Conservation (phyloP, 129 eudicot genomes). For the Sambucus nigra region DNA sequence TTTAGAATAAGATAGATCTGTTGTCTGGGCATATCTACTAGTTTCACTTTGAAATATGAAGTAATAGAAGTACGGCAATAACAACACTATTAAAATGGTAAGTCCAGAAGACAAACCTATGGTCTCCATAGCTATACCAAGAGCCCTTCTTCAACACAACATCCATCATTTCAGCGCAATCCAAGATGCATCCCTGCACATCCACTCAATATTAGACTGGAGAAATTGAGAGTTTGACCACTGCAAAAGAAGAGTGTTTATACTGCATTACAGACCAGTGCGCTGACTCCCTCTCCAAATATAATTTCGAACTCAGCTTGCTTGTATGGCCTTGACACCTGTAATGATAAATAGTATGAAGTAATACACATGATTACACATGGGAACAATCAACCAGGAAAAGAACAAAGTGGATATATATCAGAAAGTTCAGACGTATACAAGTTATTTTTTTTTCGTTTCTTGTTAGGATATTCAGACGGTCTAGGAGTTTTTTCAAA, state of each 20-base stretch:
- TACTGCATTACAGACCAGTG: conserved; percentile 45
- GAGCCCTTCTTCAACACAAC: conserved; percentile 80
- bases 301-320: conserved; percentile 97
- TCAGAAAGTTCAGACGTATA: no score
- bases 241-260: background rate
- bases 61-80: background rate
- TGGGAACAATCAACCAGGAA: background rate
- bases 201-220: conserved; percentile 15
- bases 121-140: conserved; percentile 90
- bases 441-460: no score
- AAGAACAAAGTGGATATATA: background rate
- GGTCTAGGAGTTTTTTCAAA: no score
- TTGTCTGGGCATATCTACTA: no score
- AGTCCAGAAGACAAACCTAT: conserved; percentile 44
- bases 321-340: conserved; percentile 99
- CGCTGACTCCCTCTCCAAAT: conserved; percentile 94
- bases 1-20: no score
- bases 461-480: no score
- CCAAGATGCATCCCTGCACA: conserved; percentile 83
- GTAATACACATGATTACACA: background rate
- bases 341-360: background rate
- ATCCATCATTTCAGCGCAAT: conserved; percentile 92
- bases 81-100: conserved; percentile 1
- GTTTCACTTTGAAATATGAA: no score
- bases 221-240: background rate